Percentiles rank a stretch among this genome's conserved stretches.
phyloP scores from a whole-genome alignment of 2,329 filamentous ascomycete genomes.

The Verticillium longisporum region DNA sequence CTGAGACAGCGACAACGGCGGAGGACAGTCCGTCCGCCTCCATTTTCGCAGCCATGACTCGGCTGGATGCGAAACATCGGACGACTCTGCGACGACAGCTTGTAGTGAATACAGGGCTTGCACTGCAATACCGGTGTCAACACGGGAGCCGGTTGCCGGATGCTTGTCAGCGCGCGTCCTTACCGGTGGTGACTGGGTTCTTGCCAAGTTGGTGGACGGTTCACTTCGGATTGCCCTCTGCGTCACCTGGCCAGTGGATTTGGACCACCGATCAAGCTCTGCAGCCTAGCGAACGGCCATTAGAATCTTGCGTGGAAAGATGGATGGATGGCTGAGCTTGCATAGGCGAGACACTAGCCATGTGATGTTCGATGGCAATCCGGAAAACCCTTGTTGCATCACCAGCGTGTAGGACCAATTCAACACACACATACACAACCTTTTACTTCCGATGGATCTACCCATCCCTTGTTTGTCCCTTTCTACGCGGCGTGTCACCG shows the following conservation, averaged over 20 bases:
- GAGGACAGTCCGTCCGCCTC: background rate
- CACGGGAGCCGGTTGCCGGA: background rate
- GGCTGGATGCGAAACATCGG: background rate
- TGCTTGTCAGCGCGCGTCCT: background rate
- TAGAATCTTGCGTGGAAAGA: too few species aligned
- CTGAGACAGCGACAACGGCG: background rate
- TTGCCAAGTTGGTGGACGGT: background rate
- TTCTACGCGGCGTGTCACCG: background rate
- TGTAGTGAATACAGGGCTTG: background rate
- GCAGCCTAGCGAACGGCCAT: background rate
- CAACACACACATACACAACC: too few species aligned
- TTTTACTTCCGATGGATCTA: background rate
- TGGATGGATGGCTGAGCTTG: too few species aligned
- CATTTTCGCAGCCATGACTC: background rate
- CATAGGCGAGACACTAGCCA: too few species aligned
- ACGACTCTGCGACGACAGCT: background rate
- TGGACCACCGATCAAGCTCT: background rate
- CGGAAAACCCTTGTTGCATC: too few species aligned
- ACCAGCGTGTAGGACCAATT: too few species aligned
- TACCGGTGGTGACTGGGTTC: background rate
- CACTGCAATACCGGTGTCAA: background rate
- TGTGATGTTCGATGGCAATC: too few species aligned
- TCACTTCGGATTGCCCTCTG: background rate
- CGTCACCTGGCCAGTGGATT: background rate
- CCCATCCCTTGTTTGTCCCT: background rate